Evolutionary conservation across 495 filamentous ascomycete species (phyloP), one percentile per base, ranked within the genome.

Genomic region (Mytilinidion resinicola): DNA sequence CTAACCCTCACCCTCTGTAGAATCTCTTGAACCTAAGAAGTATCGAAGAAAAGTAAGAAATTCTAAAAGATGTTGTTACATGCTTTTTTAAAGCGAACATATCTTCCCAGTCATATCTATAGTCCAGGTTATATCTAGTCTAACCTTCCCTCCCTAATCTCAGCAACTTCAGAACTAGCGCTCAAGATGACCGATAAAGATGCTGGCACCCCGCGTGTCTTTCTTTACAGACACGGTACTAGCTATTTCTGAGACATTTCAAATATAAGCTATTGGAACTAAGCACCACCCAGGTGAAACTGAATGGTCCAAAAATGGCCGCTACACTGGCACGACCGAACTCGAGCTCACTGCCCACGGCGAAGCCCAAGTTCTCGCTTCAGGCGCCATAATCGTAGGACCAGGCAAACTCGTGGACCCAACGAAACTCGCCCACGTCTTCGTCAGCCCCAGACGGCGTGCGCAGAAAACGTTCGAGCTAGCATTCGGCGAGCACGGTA

Each of bases 281-380:
- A 30, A 30, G 25, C 7, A 25, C 9, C 9, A 4, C 39, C 9
- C 20, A 61, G 53, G 66, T 10, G 63, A 70, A 52, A 70, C 68
- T 1, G 68, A 69, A 50, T 70, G 68, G 67, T 46, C 63, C n/a
- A 53, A 59, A 21, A 57, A 44, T n/a, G 68, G 67, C 25, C 67
- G 57, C 34, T 67, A 69, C 56, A 70, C 68, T 6, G 67, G 67
- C 49, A 63, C 25, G 10, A 67, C 68, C 30, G 68, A 70, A 14
- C 56, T 70, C 10, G 50, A 61, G 6, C 59, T 70, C 9, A 64
- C 59, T 0, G 11, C 30, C 1, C 51, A 51, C 25, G 68, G 68
- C 58, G 56, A 57, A 20, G 25, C 57, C 37, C 68, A 70, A 61
- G 67, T 70, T 43, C 21, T 37, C 12, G 56, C 53, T 7, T 61